Evolutionary conservation across 768 basidiomycete genomes (phyloP).

Genomic region (Xerocomus potaroensis): DNA sequence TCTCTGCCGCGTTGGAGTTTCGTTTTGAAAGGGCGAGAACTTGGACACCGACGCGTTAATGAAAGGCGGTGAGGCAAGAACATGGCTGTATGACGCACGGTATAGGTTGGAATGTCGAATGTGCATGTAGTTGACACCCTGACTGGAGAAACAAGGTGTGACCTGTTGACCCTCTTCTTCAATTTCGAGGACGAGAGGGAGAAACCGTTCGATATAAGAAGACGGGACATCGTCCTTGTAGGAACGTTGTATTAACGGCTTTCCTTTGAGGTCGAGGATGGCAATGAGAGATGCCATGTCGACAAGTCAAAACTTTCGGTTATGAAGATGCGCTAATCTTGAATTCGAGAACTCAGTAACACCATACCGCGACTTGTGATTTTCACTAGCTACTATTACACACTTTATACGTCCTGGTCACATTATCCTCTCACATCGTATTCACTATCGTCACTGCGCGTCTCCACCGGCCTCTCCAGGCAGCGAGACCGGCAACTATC

Average conservation of each 20-base stretch:
- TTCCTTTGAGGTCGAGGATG: constrained; percentile 97
- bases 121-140: constrained; percentile 98
- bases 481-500: too few relatives aligned
- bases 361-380: too few relatives aligned
- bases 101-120: constrained; percentile 98
- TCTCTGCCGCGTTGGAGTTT: constrained; percentile 93
- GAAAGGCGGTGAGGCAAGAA: neutral
- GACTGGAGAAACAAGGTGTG: constrained; percentile 92
- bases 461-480: too few relatives aligned
- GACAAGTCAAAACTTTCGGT: neutral
- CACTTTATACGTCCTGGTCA: too few relatives aligned
- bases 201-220: constrained; percentile 87
- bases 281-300: constrained; percentile 71
- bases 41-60: constrained; percentile 28
- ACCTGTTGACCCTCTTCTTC: constrained; percentile 97
- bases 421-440: too few relatives aligned
- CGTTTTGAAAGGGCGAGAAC: constrained; percentile 95
- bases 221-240: constrained; percentile 94
- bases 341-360: too few relatives aligned
- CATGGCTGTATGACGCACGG: constrained; percentile 46
- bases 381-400: too few relatives aligned
- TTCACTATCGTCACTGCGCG: too few relatives aligned
- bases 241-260: constrained; percentile 92
- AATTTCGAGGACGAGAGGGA: constrained; percentile 89
- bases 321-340: neutral